Percentiles rank a stretch among this genome's conserved stretches.
phyloP scores from a whole-genome alignment of 1,284 basidiomycete genomes.

The Amylostereum chailletii region DNA sequence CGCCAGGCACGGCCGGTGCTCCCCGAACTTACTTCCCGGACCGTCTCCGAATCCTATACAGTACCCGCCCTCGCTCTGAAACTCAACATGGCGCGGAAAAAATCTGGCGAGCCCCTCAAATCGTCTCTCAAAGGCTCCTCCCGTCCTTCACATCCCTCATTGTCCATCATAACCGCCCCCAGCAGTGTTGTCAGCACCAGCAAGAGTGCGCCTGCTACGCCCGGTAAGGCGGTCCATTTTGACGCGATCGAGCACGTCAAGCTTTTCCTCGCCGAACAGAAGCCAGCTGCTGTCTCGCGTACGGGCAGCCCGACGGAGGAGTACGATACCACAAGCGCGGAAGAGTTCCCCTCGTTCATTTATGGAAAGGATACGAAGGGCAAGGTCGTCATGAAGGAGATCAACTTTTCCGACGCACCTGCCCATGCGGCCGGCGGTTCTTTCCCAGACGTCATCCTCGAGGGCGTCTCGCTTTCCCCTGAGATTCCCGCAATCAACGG shows the following conservation, averaged over 20 bases:
- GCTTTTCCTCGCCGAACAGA: slow-evolving; percentile 89
- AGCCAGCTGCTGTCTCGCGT: slow-evolving; percentile 86
- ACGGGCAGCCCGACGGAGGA: slow-evolving; percentile 84
- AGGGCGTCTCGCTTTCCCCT: slow-evolving; percentile 48
- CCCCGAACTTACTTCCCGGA: slow-evolving; percentile 1
- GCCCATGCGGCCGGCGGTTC: slow-evolving; percentile 13
- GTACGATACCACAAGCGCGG: slow-evolving; percentile 46
- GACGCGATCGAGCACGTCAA: slow-evolving; percentile 89
- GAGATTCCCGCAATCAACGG: slow-evolving; percentile 60
- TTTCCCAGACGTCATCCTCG: slow-evolving; percentile 28
- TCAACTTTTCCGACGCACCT: slow-evolving; percentile 38
- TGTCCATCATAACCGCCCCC: slow-evolving; percentile 39
- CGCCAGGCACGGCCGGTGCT: slow-evolving; percentile 10
- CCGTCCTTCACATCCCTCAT: background rate
- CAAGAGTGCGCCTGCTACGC: slow-evolving; percentile 54
- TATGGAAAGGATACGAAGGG: slow-evolving; percentile 32
- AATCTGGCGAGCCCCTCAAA: slow-evolving; percentile 89
- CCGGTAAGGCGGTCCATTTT: slow-evolving; percentile 87
- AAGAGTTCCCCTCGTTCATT: slow-evolving; percentile 61
- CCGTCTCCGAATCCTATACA: background rate
- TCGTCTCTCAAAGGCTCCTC: slow-evolving; percentile 66
- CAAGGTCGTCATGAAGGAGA: slow-evolving; percentile 40
- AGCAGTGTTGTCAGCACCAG: slow-evolving; percentile 14
- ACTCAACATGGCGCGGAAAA: slow-evolving; percentile 61
- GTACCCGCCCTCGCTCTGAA: slow-evolving; percentile 2